phyloP scores from a whole-genome alignment of 1,284 basidiomycete genomes.

The Ceratobasidium sp. region DNA sequence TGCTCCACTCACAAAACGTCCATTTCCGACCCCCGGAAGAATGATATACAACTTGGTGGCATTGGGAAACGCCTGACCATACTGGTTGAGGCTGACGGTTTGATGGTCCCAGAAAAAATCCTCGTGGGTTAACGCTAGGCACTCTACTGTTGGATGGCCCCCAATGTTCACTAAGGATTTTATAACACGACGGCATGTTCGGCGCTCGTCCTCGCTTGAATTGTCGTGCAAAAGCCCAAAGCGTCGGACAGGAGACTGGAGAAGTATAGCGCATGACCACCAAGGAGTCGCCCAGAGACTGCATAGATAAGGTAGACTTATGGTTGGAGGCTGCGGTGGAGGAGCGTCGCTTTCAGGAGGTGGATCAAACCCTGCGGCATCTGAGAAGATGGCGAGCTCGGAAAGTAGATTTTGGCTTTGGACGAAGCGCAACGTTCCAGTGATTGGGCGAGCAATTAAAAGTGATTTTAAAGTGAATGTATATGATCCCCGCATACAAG shows the following conservation, averaged over 20 bases:
- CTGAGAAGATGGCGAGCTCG: not conserved
- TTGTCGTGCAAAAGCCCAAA: constrained; percentile 1
- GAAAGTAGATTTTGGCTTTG: not conserved
- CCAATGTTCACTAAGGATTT: not conserved
- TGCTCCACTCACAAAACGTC: not conserved
- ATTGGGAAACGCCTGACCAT: not conserved
- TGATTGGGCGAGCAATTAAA: not conserved
- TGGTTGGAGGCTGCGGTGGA: not conserved
- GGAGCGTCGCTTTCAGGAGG: not conserved
- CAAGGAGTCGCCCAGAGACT: constrained; percentile 2
- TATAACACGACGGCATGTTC: not conserved
- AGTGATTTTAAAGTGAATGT: not conserved
- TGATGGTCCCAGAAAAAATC: constrained; percentile 19
- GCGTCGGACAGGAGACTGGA: not conserved
- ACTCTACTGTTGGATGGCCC: not conserved
- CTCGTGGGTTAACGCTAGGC: not conserved
- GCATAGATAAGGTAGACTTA: not conserved
- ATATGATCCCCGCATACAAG: not conserved
- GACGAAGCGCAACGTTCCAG: not conserved
- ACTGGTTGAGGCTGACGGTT: not conserved
- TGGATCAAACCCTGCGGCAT: not conserved
- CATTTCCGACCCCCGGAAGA: not conserved
- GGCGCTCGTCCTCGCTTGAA: not conserved
- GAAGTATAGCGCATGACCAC: not conserved
- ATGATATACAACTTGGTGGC: not conserved